These are phyloP conservation scores for Aspergillus sclerotioniger DNA, from an alignment of 495 filamentous ascomycete genomes.

Conservation along the genomic window DNA sequence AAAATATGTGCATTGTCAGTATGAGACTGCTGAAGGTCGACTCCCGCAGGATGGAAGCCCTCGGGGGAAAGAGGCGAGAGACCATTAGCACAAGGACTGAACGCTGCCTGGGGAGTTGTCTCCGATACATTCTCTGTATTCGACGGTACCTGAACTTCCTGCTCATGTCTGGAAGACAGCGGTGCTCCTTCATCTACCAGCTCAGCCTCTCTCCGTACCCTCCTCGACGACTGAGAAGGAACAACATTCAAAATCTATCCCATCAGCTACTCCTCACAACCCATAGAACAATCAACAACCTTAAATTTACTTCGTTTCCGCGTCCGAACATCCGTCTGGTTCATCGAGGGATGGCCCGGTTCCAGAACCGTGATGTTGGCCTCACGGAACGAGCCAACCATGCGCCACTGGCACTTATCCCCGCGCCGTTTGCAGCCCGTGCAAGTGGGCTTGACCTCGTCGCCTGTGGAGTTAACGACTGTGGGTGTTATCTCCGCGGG, in stretches of 20 bases:
- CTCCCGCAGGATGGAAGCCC: neutral
- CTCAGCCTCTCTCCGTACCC: neutral
- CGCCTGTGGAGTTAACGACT: slow-evolving; percentile 12
- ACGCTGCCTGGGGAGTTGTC: neutral
- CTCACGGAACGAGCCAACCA: slow-evolving; percentile 36
- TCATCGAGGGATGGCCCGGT: slow-evolving; percentile 33
- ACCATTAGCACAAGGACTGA: neutral
- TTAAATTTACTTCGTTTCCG: slow-evolving; percentile 32
- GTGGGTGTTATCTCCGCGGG: neutral
- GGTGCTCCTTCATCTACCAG: neutral
- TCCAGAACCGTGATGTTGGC: slow-evolving; percentile 33
- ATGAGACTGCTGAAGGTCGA: neutral
- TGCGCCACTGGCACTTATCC: slow-evolving; percentile 33
- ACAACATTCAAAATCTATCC: slow-evolving; percentile 19
- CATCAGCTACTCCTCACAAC: neutral
- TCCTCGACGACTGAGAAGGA: neutral
- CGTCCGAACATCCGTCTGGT: slow-evolving; percentile 22
- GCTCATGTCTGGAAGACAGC: neutral
- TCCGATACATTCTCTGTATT: neutral
- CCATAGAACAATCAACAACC: slow-evolving; percentile 8
- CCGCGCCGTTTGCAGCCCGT: slow-evolving; percentile 31
- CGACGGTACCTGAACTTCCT: neutral
- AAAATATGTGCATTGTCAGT: neutral
- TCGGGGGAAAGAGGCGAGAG: neutral
- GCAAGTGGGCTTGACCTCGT: slow-evolving; percentile 32